A percentile compares a stretch with the other conserved stretches of the same genome.
These are phyloP conservation scores for Cucumis cinereus DNA, from an alignment of 306 rosid genomes.

Conservation along the genomic window DNA sequence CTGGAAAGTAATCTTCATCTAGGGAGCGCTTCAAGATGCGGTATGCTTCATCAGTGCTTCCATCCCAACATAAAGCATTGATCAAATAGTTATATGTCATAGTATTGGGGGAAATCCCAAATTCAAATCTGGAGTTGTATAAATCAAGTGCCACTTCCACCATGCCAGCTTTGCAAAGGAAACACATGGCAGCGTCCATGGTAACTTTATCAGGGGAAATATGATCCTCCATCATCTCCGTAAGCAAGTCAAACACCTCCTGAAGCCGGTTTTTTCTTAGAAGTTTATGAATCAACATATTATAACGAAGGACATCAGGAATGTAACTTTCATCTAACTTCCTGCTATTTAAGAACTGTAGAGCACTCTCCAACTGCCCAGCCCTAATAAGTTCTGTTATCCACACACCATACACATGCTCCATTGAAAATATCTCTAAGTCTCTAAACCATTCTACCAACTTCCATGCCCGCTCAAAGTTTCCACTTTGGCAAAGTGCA, in stretches of 20 bases:
- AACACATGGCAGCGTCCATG: slow-evolving; percentile 61
- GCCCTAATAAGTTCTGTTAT: slow-evolving; percentile 37
- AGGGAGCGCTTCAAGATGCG: slow-evolving; percentile 24
- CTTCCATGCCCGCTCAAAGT: slow-evolving; percentile 34
- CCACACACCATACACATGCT: slow-evolving; percentile 46
- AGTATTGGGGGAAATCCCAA: slow-evolving; percentile 36
- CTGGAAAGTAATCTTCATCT: slow-evolving; percentile 38
- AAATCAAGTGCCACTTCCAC: slow-evolving; percentile 41
- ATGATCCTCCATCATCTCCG: slow-evolving; percentile 56
- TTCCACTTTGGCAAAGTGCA: slow-evolving; percentile 33
- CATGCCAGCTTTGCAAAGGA: slow-evolving; percentile 83
- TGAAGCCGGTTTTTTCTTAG: slow-evolving; percentile 44
- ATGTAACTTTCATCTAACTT: slow-evolving; percentile 41
- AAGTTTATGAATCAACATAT: slow-evolving; percentile 48
- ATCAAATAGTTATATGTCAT: slow-evolving; percentile 66
- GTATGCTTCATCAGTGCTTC: slow-evolving; percentile 38
- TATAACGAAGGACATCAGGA: slow-evolving; percentile 34
- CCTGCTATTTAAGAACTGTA: slow-evolving; percentile 34
- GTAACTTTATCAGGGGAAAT: slow-evolving; percentile 47
- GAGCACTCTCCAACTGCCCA: slow-evolving; percentile 45
- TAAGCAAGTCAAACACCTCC: slow-evolving; percentile 49
- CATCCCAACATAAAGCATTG: slow-evolving; percentile 47
- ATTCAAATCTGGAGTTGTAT: slow-evolving; percentile 40
- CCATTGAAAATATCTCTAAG: slow-evolving; percentile 20
- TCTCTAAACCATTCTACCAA: slow-evolving; percentile 35